Conservation (phyloP, 2,329 filamentous ascomycete species). For the Colletotrichum sidae region DNA sequence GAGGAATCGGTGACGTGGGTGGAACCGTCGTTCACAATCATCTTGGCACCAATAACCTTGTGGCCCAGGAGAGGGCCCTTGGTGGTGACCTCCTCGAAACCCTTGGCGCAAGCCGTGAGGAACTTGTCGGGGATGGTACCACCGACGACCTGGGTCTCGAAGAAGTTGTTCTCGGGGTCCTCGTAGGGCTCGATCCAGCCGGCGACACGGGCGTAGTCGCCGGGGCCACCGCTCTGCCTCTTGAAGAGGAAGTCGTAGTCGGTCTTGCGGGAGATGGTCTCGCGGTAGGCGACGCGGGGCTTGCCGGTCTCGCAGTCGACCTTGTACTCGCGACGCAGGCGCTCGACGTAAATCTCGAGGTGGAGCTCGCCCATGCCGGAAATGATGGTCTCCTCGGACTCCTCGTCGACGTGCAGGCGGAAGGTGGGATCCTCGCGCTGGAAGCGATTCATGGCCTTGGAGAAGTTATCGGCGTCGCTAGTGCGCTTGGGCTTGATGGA, state of each 20-base stretch:
- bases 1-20: slow-evolving; percentile 98
- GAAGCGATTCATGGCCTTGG: slow-evolving; percentile 98
- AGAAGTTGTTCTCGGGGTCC: slow-evolving; percentile 78
- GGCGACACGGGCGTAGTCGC: slow-evolving; percentile 92
- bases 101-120: slow-evolving; percentile 93
- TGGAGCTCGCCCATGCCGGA: slow-evolving; percentile 98
- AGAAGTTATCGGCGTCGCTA: slow-evolving; percentile 93
- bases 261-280: slow-evolving; percentile 84
- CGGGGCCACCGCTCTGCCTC: slow-evolving; percentile 95
- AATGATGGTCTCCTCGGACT: slow-evolving; percentile 97
- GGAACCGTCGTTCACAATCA: slow-evolving; percentile 96
- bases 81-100: slow-evolving; percentile 84
- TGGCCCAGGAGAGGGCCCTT: slow-evolving; percentile 94
- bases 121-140: slow-evolving; percentile 96
- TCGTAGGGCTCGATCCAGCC: slow-evolving; percentile 92
- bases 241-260: slow-evolving; percentile 94
- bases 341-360: slow-evolving; percentile 96
- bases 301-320: slow-evolving; percentile 96
- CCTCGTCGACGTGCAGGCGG: slow-evolving; percentile 89
- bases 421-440: slow-evolving; percentile 98
- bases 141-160: slow-evolving; percentile 88
- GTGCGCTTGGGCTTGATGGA: slow-evolving; percentile 96
- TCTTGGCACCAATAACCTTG: slow-evolving; percentile 87
- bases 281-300: slow-evolving; percentile 95
- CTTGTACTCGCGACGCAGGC: slow-evolving; percentile 95